Evolutionary conservation across 139 green algal species (phyloP), one percentile per base, ranked within the genome.

Genomic region (Coccomyxa sp.): DNA sequence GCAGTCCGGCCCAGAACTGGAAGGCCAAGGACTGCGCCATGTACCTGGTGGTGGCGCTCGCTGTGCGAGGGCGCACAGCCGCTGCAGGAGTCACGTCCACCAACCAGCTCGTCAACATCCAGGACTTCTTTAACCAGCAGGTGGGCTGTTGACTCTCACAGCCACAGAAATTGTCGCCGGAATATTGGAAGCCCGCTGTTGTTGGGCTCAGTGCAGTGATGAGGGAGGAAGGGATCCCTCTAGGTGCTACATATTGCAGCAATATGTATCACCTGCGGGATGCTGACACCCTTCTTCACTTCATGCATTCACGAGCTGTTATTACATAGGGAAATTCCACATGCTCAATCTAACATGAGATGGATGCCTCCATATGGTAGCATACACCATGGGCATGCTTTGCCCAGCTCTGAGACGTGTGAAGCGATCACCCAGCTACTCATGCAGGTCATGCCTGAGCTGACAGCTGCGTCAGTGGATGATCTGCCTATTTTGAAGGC

Each of bases 1-100:
- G 78, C 24, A 85, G 89, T 70, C 92, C 95, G 24, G 77, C 54
- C 0, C 39, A 70, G 35, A 39, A 70, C 55, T 84, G 81, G 81
- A 78, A 81, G 70, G 90, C 92, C 71, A 99, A 99, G 88, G 96
- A 99, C 87, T 94, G 87, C 70, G 96, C 96, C 1, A 89, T 99
- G 18, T 97, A 96, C 83, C 91, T 99, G 74, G 94, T 99, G 18
- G 85, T 95, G 27, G 95, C 96, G 37, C 86, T 99, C 8, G 91
- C 95, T 16, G 94, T 97, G 58, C 87, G 87, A 18, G 92, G 91
- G 64, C 95, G 93, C 74, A 98, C 93, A 18, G 90, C 86, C 16
- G 91, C 90, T 7, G 77, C 86, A 5, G 96, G 96, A 33, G 97
- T 95, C 14, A 98, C 95, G 31, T 86, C 82, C 55, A 95, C 89